Evolutionary conservation across 108 stramenopile genomes (phyloP), one percentile per base, ranked within the genome.

Genomic region (Cyclotella cryptica): DNA sequence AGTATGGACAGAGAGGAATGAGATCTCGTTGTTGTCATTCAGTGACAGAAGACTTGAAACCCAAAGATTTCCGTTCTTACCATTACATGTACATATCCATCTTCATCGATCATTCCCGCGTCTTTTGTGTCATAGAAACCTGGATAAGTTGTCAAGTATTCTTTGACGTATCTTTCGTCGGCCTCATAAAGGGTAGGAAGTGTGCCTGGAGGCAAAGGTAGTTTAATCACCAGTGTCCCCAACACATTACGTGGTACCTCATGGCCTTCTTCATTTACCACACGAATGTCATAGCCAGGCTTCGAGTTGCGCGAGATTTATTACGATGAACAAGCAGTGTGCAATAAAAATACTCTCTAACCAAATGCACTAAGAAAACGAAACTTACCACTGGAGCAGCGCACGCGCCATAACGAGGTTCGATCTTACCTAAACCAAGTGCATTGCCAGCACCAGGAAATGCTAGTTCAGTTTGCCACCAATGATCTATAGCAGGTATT

Each of bases 51-150:
- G n/a, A n/a, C 35, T 35, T 35, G 35, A 6, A 6, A 35, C 4
- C 6, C 35, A 6, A 35, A 35, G 35, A 35, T 6, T 6, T 35
- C 6, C 6, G 35, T 35, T 35, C 35, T 35, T 35, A 35, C 35
- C 35, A 35, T 35, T 35, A 35, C 6, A 6, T 35, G 35, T 2
- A 35, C 35, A 35, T 35, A 94, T 47, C 95, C 95, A 66, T 96
- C 92, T 28, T 78, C 77, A 77, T 96, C 95, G 28, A 89, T 78
- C 40, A 59, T 63, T 77, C 77, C 86, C 4, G 93, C 93, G 72
- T 96, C 95, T 27, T 93, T 91, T 12, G 93, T 90, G 75, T 94
- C 94, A 74, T 93, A 96, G 77, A 88, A 91, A 10, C 92, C 92
- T 42, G 88, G 78, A 88, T 96, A 96, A n/a, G 90, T 87, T 47